Evolutionary conservation across 805 yeast species (phyloP).

Genomic region (Vanderwaltozyma yarrowii): DNA sequence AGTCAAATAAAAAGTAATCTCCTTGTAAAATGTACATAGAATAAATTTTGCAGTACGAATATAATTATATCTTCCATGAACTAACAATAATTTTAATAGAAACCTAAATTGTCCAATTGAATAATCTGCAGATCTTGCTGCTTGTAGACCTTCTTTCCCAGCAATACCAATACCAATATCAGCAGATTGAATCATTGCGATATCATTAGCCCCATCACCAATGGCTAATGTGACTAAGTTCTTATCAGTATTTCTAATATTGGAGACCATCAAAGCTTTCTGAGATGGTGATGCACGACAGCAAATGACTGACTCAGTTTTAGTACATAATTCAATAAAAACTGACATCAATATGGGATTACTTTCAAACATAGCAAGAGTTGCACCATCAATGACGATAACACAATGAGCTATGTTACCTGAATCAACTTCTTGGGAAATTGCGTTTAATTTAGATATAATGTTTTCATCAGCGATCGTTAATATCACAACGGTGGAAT

Average conservation of each 20-base stretch:
- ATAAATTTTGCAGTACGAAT: conserved; percentile 87
- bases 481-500: conserved; percentile 76
- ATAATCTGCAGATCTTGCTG: conserved; percentile 90
- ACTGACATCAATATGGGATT: conserved; percentile 64
- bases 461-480: conserved; percentile 47
- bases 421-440: conserved; percentile 59
- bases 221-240: conserved; percentile 81
- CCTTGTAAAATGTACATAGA: conserved; percentile 90
- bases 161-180: conserved; percentile 97
- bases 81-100: conserved; percentile 69
- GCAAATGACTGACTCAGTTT: conserved; percentile 83
- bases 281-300: conserved; percentile 97
- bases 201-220: conserved; percentile 99
- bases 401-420: conserved; percentile 90
- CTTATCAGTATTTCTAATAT: conserved; percentile 62
- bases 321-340: conserved; percentile 76
- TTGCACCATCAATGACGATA: conserved; percentile 88
- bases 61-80: conserved; percentile 94
- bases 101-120: conserved; percentile 91
- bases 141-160: conserved; percentile 94
- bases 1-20: conserved; percentile 76
- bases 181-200: conserved; percentile 98
- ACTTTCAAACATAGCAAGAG: conserved; percentile 60
- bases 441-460: conserved; percentile 59
- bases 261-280: conserved; percentile 79